Evolutionary conservation across 257 asterid genomes (phyloP), one percentile per base, ranked within the genome.

Genomic region (Solanum gandarillasii): DNA sequence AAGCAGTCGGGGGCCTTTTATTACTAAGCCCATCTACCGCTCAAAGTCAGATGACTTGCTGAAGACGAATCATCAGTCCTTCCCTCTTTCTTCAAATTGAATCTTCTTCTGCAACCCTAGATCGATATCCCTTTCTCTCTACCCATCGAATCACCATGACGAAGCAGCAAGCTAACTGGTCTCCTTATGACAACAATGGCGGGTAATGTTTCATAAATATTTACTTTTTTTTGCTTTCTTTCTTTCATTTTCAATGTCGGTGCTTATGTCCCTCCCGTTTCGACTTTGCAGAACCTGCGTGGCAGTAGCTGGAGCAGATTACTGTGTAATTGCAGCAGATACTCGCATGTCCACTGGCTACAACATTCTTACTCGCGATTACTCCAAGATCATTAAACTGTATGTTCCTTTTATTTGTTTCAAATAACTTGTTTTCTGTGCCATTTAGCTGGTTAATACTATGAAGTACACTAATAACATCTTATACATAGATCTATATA

Each of bases 161-260:
- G 87, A 94, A 94, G 74, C 95, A 95, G 92, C 98, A 94, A 71
- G 95, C 98, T 4, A 95, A 94, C 84, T 96, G 97, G 97, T 94
- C 98, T 88, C 99, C 99, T 14, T 95, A 96, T 83, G 99, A 96
- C 94, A 95, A 96, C 93, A 96, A 96, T 93, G 99, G 98, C 89
- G 99, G 99, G 99, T 96, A 89, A 76, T 79, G 18, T 68, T 27
- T 46, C 38, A 29, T 7, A 16, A 75, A 43, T 43, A 25, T 7
- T 4, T 25, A 79, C 83, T 21, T 4, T 9, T 62, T 65, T 36
- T 75, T 12, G 4, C 3, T 25, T 72, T 16, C 13, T 18, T 7
- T 1, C 31, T 85, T 71, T 27, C 5, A 70, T 32, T 68, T 38
- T 32, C n/a, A 23, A 2, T 73, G 9, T 14, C 38, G 58, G 68